Conservation (phyloP, 2,329 filamentous ascomycete species). For the Colletotrichum zoysiae region DNA sequence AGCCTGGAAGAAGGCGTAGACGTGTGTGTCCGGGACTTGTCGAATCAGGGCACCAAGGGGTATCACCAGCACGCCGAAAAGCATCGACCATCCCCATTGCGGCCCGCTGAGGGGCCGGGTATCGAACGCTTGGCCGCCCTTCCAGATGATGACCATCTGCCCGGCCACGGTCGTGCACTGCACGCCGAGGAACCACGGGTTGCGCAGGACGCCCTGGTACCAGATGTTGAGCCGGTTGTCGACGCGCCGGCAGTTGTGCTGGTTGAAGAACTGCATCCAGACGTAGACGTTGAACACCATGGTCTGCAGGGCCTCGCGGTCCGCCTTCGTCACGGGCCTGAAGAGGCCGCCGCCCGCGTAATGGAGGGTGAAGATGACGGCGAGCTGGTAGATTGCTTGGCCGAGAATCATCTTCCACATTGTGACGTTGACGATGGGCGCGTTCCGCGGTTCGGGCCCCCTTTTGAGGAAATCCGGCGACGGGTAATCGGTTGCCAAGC, state of each 20-base stretch:
- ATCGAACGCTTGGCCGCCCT: conserved; percentile 76
- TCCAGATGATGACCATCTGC: conserved; percentile 79
- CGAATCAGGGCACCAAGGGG: conserved; percentile 66
- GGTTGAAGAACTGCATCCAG: conserved; percentile 93
- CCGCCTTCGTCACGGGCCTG: conserved; percentile 15
- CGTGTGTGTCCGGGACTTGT: conserved; percentile 59
- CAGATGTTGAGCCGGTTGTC: conserved; percentile 85
- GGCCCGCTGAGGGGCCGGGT: conserved; percentile 70
- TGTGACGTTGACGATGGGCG: conserved; percentile 69
- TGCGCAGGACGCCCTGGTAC: conserved; percentile 80
- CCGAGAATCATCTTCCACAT: conserved; percentile 91
- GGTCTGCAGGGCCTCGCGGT: conserved; percentile 64
- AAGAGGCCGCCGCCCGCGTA: conserved; percentile 68
- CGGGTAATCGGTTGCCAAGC: conserved; percentile 57
- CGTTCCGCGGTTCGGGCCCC: conserved; percentile 47
- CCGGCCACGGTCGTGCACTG: conserved; percentile 76
- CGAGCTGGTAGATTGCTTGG: conserved; percentile 78
- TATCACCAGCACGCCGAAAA: conserved; percentile 76
- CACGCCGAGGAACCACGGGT: conserved; percentile 81
- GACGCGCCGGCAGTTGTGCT: conserved; percentile 83
- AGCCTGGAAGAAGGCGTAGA: conserved; percentile 46
- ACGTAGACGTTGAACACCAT: conserved; percentile 89
- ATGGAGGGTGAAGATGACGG: conserved; percentile 72
- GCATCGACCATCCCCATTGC: conserved; percentile 78
- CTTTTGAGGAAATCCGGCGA: conserved; percentile 51